phyloP scores from a whole-genome alignment of 1,284 basidiomycete species.

The Ustilago curta region DNA sequence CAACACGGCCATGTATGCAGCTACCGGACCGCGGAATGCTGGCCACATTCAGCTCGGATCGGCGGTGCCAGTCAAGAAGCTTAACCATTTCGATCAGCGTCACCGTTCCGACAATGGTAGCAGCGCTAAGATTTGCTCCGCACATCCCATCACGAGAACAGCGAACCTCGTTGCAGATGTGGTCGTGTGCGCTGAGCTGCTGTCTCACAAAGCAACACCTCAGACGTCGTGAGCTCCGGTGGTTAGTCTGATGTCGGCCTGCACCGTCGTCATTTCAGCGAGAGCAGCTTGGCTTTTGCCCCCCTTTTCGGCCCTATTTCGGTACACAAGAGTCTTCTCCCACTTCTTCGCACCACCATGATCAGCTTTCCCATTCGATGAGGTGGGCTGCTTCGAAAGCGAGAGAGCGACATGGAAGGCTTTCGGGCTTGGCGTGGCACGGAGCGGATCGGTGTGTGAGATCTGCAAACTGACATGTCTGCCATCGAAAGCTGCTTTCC shows the following conservation, averaged over 20 bases:
- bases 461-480: background rate
- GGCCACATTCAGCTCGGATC: conserved; percentile 9
- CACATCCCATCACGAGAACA: background rate
- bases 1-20: conserved; percentile 9
- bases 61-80: background rate
- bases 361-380: no score
- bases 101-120: background rate
- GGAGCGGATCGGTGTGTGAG: background rate
- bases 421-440: no score
- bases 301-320: background rate
- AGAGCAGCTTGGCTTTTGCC: background rate
- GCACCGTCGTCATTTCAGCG: background rate
- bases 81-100: background rate
- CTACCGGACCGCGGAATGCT: conserved; percentile 19
- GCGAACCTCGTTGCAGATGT: background rate
- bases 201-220: background rate
- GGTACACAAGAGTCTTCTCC: background rate
- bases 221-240: background rate
- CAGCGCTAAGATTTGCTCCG: no score
- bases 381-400: no score
- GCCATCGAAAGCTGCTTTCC: no score
- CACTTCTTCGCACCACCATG: background rate
- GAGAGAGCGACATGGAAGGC: no score
- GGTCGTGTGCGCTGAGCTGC: conserved; percentile 1
- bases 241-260: background rate